Conservation (phyloP, 2,329 filamentous ascomycete species). For the Monosporascus sp. region DNA sequence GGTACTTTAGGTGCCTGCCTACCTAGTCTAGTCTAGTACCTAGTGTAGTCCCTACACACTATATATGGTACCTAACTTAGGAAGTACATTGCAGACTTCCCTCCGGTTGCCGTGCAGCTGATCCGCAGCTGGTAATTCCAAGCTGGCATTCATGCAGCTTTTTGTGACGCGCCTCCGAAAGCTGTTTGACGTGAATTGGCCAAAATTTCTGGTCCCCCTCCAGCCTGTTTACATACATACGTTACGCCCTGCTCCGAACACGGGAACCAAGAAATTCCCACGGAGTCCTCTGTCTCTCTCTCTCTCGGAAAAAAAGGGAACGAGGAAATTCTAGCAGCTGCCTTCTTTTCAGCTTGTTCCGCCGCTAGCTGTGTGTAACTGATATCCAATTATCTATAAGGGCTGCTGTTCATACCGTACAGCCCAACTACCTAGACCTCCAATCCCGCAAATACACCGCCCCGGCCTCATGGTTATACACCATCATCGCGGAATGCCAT, state of each 20-base stretch:
- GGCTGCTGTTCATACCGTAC: no score
- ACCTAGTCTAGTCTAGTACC: no score
- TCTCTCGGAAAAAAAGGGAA: neutral
- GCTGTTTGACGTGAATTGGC: neutral
- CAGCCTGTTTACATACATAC: neutral
- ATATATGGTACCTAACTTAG: no score
- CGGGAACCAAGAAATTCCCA: neutral
- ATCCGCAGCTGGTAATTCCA: no score
- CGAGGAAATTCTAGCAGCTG: neutral
- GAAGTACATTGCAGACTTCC: no score
- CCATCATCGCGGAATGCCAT: conserved; percentile 57
- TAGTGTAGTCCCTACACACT: no score
- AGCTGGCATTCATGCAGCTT: no score
- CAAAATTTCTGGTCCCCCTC: neutral
- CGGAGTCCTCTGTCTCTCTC: neutral
- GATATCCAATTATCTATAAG: no score
- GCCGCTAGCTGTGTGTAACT: no score
- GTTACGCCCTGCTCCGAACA: neutral
- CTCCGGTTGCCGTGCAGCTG: no score
- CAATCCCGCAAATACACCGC: neutral
- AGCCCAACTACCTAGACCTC: neutral
- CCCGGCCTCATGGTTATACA: conserved; percentile 13
- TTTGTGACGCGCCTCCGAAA: neutral
- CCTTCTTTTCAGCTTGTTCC: neutral
- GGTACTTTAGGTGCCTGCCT: no score